Base-by-base conservation (phyloP, 169 alveolate species). In the Plasmodium vinckei region DNA sequence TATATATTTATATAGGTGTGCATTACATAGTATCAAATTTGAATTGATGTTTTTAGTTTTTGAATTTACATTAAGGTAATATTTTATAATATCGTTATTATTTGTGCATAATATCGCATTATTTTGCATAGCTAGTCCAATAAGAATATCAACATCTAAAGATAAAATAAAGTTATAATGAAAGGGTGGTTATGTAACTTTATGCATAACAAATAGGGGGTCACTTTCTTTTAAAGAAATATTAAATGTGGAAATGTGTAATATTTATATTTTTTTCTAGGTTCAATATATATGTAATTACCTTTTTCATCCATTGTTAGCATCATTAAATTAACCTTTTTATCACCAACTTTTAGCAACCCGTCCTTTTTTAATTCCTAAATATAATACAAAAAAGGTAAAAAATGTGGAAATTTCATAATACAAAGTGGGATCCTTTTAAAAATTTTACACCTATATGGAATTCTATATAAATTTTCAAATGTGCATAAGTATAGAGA, bases 241-340 rank as follows among this genome's bases (percentile, higher is more conserved):
- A 47, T 12, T 51, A 64, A 64, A 65, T 27, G 12, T 13, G 23
- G 39, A 67, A 13, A 51, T 23, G 0, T 5, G 4, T 39, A 25
- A 46, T 65, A 4, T 75, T 71, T 44, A 27, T 77, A 12, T 77
- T 39, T 63, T 51, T 56, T 73, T 33, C 42, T 42, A 51, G n/a
- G 59, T 7, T 13, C 59, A 51, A 51, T 51, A 15, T 73, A 57
- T 59, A 51, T 27, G 44, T 27, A 15, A 51, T 49, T 77, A 77
- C 88, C 88, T 59, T 77, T 77, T 57, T 77, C 77, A 64, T 77
- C 72, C 88, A 77, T 77, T 21, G 77, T 77, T 57, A 77, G 57
- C 47, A 77, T 69, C 27, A 46, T 15, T 9, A 75, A 51, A 51
- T 53, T 46, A 9, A 47, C 51, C 25, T 77, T 63, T 53, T 53